Evolutionary conservation across 225 moss, liverwort and hornwort species (phyloP).

Genomic region (Marchantia polymorpha): DNA sequence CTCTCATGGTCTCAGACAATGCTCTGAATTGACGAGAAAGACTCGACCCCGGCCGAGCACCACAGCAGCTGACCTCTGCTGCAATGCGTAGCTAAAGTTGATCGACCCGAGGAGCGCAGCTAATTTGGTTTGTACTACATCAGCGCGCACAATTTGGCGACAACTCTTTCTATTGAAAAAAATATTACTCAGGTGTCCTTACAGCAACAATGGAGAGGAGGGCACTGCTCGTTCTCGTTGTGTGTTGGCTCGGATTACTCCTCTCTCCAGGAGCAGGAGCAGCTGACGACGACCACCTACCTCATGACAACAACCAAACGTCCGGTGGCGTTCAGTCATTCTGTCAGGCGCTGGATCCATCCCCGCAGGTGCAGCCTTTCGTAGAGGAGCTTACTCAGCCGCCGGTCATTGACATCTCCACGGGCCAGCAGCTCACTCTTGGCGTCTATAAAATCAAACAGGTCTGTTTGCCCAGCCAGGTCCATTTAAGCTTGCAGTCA

Average conservation of each 20-base stretch:
- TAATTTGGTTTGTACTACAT: neutral
- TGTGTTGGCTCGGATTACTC: no score
- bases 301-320: no score
- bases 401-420: neutral
- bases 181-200: neutral
- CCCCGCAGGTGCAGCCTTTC: constrained; percentile 3
- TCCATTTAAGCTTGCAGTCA: no score
- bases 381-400: constrained; percentile 1
- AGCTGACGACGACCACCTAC: neutral
- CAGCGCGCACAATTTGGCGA: neutral
- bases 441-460: constrained; percentile 17
- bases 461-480: neutral
- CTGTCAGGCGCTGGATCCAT: constrained; percentile 8
- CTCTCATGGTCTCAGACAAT: neutral
- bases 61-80: neutral
- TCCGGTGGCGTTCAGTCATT: neutral
- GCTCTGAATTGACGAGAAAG: no score
- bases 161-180: neutral
- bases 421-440: neutral
- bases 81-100: neutral
- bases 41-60: no score
- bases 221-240: neutral
- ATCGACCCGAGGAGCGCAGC: neutral
- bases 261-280: neutral
- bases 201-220: constrained; percentile 10